Evolutionary conservation across 192 early-diverging fungal genomes (phyloP), one percentile per base, ranked within the genome.

Genomic region (Coemansia guatemalensis): DNA sequence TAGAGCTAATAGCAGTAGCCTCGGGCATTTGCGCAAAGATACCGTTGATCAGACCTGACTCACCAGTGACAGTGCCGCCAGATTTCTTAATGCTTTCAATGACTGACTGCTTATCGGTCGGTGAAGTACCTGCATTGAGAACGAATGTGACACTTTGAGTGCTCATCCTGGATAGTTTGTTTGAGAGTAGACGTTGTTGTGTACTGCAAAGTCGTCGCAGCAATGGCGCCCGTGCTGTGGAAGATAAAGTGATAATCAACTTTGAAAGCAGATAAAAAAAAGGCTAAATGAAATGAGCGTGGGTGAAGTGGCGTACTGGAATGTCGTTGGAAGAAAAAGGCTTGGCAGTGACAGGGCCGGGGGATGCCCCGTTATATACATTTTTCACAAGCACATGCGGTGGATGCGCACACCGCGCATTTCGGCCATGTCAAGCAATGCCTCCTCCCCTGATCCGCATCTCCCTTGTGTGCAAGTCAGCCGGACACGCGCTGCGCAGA

Each of bases 21-120:
- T 17, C 3, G 9, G 39, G 21, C 60, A 70, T 60, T 47, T 64
- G 25, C 60, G 68, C 61, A 64, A 48, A 59, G 35, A 59, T 7
- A 23, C 49, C 57, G 57, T 60, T 67, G 51, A 58, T 59, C 26
- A 60, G 17, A 18, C 39, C 56, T 11, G 48, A 27, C 25, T 44
- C 35, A 27, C 23, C 26, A 5, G 29, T 53, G 33, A 67, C 22
- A 24, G 27, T 21, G 57, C 57, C 57, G 17, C 58, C 58, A 23
- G 26, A 11, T 50, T 52, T 21, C 17, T 8, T 65, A 23, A 71
- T 65, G 5, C 20, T 25, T 5, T 65, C 8, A 22, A 48, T 48
- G 21, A 65, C 21, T 18, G 3, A 12, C 2, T 48, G 6, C 27
- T 56, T 64, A 1, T 65, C 63, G 5, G 14, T 54, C 12, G 11